phyloP scores from a whole-genome alignment of 2,329 filamentous ascomycete species.

The Aspergillus neotritici region DNA sequence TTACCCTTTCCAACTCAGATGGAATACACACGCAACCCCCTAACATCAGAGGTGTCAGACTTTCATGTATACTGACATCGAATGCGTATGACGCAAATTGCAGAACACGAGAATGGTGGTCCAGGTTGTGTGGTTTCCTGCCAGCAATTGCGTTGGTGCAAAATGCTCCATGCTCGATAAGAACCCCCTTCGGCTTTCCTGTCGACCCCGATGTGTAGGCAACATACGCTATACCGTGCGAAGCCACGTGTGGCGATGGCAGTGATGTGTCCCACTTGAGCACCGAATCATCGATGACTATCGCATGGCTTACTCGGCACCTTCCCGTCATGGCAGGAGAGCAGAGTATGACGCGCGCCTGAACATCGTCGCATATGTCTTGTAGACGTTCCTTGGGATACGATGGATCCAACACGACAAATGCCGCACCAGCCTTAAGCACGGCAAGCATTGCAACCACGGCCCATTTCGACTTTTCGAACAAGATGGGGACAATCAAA shows the following conservation, averaged over 20 bases:
- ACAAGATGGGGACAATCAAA: neutral
- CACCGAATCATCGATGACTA: neutral
- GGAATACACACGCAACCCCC: constrained; percentile 55
- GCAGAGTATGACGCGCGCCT: constrained; percentile 11
- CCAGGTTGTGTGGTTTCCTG: neutral
- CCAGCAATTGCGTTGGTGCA: constrained; percentile 7
- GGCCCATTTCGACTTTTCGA: constrained; percentile 4
- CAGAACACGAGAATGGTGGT: constrained; percentile 22
- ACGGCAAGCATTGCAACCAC: constrained; percentile 16
- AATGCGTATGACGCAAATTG: constrained; percentile 45
- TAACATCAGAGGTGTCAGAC: constrained; percentile 45
- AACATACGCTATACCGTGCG: constrained; percentile 1
- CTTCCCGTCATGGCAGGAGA: neutral
- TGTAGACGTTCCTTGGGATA: constrained; percentile 31
- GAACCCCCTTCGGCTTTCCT: constrained; percentile 77
- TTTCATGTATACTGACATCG: constrained; percentile 45
- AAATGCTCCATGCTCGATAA: constrained; percentile 59
- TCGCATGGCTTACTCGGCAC: neutral
- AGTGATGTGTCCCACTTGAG: neutral
- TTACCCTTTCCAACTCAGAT: constrained; percentile 38
- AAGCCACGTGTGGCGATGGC: constrained; percentile 3
- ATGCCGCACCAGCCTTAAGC: constrained; percentile 20
- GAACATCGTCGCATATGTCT: constrained; percentile 15
- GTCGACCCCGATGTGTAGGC: constrained; percentile 76
- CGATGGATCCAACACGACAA: constrained; percentile 25